Evolutionary conservation across 1,139 yeast genomes (phyloP).

Genomic region (Magnusiomyces fungicola): DNA sequence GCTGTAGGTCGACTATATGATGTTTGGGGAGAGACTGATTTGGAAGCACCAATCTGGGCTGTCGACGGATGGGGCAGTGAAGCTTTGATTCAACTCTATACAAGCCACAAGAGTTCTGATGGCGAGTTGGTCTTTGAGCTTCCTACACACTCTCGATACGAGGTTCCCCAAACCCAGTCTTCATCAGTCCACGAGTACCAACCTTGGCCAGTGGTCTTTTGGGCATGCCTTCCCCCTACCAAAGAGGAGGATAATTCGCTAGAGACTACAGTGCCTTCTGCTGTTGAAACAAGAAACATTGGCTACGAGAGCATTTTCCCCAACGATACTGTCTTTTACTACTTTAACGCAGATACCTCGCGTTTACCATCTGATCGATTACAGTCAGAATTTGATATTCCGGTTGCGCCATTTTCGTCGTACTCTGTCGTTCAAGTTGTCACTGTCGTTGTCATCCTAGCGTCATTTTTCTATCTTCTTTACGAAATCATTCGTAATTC

Average conservation of each 20-base stretch:
- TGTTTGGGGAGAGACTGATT: slow-evolving; percentile 40
- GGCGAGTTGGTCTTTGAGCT: slow-evolving; percentile 31
- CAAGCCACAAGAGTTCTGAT: slow-evolving; percentile 19
- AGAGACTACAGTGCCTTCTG: slow-evolving; percentile 21
- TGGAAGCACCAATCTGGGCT: slow-evolving; percentile 44
- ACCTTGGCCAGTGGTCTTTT: slow-evolving; percentile 39
- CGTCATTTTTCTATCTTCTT: slow-evolving; percentile 32
- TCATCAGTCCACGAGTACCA: slow-evolving; percentile 22
- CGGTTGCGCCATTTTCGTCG: slow-evolving; percentile 31
- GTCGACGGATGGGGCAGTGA: slow-evolving; percentile 42
- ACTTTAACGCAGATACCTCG: slow-evolving; percentile 20
- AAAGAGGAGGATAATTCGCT: slow-evolving; percentile 13
- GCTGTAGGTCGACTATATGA: slow-evolving; percentile 34
- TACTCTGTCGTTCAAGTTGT: slow-evolving; percentile 28
- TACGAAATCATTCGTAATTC: slow-evolving; percentile 23
- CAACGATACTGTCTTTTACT: slow-evolving; percentile 37
- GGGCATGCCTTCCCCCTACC: slow-evolving; percentile 40
- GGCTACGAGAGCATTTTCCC: slow-evolving; percentile 44
- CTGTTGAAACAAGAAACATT: slow-evolving; percentile 34
- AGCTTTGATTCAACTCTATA: slow-evolving; percentile 33
- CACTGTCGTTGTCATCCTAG: slow-evolving; percentile 30
- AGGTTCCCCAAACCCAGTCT: slow-evolving; percentile 31
- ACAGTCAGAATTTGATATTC: slow-evolving; percentile 29
- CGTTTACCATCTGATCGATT: slow-evolving; percentile 3
- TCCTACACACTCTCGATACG: slow-evolving; percentile 45